A percentile compares a stretch with the other conserved stretches of the same genome.
Evolutionary conservation across 2,329 filamentous ascomycete genomes (phyloP).

Genomic region (Orbilia oligospora): DNA sequence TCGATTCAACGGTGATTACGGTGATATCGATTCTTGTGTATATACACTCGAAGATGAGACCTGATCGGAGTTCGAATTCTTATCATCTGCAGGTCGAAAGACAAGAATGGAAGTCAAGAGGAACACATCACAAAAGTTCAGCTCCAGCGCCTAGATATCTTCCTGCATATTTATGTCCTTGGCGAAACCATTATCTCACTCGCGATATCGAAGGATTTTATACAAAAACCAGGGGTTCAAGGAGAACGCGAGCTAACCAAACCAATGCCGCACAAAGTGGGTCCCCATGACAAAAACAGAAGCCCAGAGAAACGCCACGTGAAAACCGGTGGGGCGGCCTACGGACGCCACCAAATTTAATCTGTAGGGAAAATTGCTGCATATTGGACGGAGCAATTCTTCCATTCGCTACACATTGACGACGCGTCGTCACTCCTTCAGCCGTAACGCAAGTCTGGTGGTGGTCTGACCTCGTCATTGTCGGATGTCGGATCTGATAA

Average conservation of each 20-base stretch:
- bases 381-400: background rate
- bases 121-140: background rate
- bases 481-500: background rate
- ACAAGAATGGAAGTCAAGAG: too few relatives aligned
- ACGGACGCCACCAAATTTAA: constrained; percentile 1
- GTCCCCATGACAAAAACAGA: background rate
- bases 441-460: background rate
- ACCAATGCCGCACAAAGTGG: background rate
- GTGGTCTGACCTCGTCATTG: background rate
- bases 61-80: too few relatives aligned
- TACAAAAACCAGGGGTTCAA: background rate
- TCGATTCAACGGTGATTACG: too few relatives aligned
- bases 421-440: background rate
- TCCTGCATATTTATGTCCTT: background rate
- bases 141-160: background rate
- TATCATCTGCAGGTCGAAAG: too few relatives aligned
- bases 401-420: background rate
- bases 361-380: background rate
- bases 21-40: too few relatives aligned
- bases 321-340: background rate
- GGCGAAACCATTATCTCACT: background rate
- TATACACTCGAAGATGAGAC: too few relatives aligned
- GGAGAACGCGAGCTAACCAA: background rate
- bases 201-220: background rate
- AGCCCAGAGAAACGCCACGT: background rate